A percentile compares a stretch with the other conserved stretches of the same genome.
Conservation (phyloP, 1,284 basidiomycete genomes). For the Ustilago shanxiensis region DNA sequence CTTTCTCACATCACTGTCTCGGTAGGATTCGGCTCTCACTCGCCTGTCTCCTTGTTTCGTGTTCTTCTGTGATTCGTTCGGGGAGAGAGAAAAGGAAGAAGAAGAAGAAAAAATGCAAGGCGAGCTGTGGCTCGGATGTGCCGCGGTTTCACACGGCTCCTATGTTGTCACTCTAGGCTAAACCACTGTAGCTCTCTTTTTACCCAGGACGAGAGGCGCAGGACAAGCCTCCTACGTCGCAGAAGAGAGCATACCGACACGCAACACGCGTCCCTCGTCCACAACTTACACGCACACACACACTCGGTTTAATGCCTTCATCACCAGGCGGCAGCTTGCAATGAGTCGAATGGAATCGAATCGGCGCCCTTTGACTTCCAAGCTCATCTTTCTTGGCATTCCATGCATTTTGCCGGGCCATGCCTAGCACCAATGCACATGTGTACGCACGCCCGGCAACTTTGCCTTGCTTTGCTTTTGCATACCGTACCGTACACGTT, state of each 20-base stretch:
- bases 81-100: neutral
- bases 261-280: neutral
- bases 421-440: neutral
- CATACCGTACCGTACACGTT: neutral
- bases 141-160: constrained; percentile 2
- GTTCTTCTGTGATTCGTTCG: neutral
- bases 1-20: too few species aligned
- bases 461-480: neutral
- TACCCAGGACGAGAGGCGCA: neutral
- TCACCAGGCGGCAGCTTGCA: too few species aligned
- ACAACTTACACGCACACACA: neutral
- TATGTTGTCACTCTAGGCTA: neutral
- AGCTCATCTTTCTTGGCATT: constrained; percentile 3
- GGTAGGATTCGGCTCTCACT: too few species aligned
- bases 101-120: neutral
- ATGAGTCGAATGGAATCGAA: too few species aligned
- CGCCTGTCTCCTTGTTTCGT: neutral
- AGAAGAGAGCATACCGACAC: constrained; percentile 1
- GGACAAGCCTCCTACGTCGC: constrained; percentile 8
- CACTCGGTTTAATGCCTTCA: neutral
- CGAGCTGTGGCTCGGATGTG: neutral
- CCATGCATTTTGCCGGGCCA: constrained; percentile 4
- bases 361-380: neutral
- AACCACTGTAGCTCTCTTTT: neutral
- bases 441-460: neutral